phyloP scores from a whole-genome alignment of 306 rosid species.

The Medicago arabica region DNA sequence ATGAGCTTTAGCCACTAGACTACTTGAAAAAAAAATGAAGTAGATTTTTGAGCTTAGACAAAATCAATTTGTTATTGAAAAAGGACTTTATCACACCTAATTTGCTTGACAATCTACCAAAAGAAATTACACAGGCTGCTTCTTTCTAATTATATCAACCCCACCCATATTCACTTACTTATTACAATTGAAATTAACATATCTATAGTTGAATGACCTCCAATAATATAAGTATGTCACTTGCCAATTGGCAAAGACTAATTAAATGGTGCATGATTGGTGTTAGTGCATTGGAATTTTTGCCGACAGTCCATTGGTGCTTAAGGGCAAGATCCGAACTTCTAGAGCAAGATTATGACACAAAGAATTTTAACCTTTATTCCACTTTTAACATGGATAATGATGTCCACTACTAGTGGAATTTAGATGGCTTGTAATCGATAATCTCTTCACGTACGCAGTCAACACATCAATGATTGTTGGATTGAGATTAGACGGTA shows the following conservation, averaged over 20 bases:
- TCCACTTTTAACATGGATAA: slow-evolving; percentile 55
- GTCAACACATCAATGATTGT: not conserved
- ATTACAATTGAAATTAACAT: not conserved
- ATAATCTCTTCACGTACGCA: no score
- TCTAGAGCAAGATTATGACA: slow-evolving; percentile 48
- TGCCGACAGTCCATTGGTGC: slow-evolving; percentile 48
- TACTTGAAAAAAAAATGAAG: no score
- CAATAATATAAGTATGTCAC: not conserved
- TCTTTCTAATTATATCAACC: not conserved
- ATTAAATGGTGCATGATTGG: slow-evolving; percentile 27
- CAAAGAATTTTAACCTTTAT: slow-evolving; percentile 49
- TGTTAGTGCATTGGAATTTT: slow-evolving; percentile 24
- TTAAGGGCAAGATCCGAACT: slow-evolving; percentile 59
- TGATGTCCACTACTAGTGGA: slow-evolving; percentile 35
- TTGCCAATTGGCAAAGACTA: slow-evolving; percentile 1
- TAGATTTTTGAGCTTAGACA: no score
- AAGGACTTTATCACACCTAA: no score
- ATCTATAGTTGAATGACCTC: not conserved
- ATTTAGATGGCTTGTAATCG: no score
- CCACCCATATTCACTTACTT: not conserved
- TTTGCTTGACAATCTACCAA: slow-evolving; percentile 23
- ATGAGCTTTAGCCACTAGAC: no score
- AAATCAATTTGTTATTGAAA: no score
- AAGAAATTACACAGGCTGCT: slow-evolving; percentile 14
- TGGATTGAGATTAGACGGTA: no score